Base-by-base conservation (phyloP, 257 asterid genomes). In the Solanum acaule region DNA sequence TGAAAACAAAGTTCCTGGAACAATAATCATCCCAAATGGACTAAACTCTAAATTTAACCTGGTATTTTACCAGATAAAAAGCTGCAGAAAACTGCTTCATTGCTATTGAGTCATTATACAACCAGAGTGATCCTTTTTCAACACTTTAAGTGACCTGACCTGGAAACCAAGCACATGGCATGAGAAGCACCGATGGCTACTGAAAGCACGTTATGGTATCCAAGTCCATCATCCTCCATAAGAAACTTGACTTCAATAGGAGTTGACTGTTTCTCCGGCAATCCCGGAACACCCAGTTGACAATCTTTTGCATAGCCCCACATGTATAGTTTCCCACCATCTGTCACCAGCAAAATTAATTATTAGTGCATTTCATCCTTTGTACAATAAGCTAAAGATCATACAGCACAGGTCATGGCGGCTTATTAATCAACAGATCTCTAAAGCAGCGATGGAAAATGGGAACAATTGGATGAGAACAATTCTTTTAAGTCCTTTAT, bases 161-260 rank as follows among this genome's bases (percentile, higher is more conserved):
- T 92, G 82, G 94, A 93, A 81, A 93, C 98, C 29, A 97, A 93
- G 89, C 99, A 97, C 94, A 94, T 91, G 12, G 95, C 94, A 95
- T 97, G 99, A 87, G 99, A 96, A 86, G 99, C 99, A 52, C 99
- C 99, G 29, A 89, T 94, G 61, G 98, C 94, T 31, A 96, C 93
- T 71, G 94, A 89, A 79, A 95, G 85, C 86, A 97, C 99, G 5
- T 87, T 91, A 85, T 92, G 94, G 27, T 84, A 77, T 68, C 93
- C 94, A 31, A 94, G 89, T 76, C 95, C 98, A 90, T 95, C 98
- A 87, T 94, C 98, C 78, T 93, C 98, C 7, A 86, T 68, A 9
- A 97, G 98, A 91, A 97, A 97, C 84, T 93, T 93, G 77, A 96
- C 98, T 94, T 96, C 96, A 84, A 95, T 89, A 16, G 99, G 99